Conservation (phyloP, 257 asterid genomes). For the Primulina tabacum region DNA sequence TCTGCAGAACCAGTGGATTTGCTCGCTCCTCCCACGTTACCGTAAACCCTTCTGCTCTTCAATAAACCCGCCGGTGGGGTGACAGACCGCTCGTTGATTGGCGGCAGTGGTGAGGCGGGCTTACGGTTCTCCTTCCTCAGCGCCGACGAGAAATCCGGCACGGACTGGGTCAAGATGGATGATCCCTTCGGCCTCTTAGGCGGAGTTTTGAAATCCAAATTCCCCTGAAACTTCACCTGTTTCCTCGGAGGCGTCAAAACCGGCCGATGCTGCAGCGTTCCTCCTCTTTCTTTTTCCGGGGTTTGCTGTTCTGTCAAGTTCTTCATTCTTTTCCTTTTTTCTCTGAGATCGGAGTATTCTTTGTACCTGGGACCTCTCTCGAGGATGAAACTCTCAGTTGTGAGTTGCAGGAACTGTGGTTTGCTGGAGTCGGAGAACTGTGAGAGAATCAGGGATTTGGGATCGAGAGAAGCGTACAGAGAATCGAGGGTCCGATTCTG, state of each 20-base stretch:
- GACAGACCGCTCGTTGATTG: conserved; percentile 30
- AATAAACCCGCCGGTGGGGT: conserved; percentile 47
- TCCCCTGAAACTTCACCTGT: conserved; percentile 55
- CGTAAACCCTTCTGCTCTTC: conserved; percentile 52
- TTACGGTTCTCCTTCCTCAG: conserved; percentile 86
- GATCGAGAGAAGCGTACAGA: conserved; percentile 55
- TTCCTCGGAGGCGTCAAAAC: conserved; percentile 63
- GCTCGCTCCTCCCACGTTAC: conserved; percentile 59
- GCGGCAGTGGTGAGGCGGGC: conserved; percentile 42
- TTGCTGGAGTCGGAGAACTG: conserved; percentile 52
- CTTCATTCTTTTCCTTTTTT: conserved; percentile 47
- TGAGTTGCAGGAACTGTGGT: conserved; percentile 55
- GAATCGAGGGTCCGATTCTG: conserved; percentile 31
- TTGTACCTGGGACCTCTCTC: conserved; percentile 83
- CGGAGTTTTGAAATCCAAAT: conserved; percentile 46
- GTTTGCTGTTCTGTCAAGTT: conserved; percentile 11
- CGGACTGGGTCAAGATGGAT: conserved; percentile 68
- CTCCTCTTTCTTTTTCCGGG: conserved; percentile 21
- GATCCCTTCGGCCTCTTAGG: conserved; percentile 46
- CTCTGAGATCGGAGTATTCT: conserved; percentile 78
- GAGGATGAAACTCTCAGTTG: conserved; percentile 40
- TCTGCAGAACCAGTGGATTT: conserved; percentile 72
- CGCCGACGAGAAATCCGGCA: conserved; percentile 78
- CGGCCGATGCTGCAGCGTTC: conserved; percentile 20
- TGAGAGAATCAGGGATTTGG: conserved; percentile 51